Evolutionary conservation across 1,284 basidiomycete genomes (phyloP).

Genomic region (Cerrena zonata): DNA sequence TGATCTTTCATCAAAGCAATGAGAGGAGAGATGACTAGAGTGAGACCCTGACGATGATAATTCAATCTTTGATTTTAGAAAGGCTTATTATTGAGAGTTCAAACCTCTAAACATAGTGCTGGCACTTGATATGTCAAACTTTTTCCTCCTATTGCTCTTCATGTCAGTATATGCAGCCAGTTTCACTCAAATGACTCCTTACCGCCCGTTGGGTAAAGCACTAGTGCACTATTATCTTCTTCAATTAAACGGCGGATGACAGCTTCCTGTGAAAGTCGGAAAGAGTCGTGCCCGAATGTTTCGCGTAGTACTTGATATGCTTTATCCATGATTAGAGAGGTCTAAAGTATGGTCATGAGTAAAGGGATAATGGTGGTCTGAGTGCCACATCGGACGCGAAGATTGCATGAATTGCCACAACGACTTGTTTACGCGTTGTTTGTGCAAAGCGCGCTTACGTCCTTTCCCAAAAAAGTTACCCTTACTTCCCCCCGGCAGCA

Average conservation of each 20-base stretch:
- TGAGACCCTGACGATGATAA: conserved; percentile 40
- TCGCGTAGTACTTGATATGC: conserved; percentile 27
- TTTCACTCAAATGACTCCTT: too few relatives aligned
- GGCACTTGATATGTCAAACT: conserved; percentile 60
- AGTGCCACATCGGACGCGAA: not conserved
- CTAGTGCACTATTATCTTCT: conserved; percentile 36
- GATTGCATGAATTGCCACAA: not conserved
- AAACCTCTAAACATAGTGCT: conserved; percentile 45
- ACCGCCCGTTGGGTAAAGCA: conserved; percentile 37
- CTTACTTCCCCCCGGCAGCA: too few relatives aligned
- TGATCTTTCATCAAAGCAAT: conserved; percentile 92
- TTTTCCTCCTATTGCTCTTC: conserved; percentile 31
- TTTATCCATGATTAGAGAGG: conserved; percentile 24
- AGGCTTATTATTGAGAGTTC: not conserved
- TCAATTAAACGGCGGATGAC: conserved; percentile 34
- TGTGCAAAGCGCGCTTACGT: too few relatives aligned
- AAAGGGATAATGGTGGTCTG: not conserved
- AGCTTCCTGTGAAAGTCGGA: conserved; percentile 36
- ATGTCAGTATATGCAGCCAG: too few relatives aligned
- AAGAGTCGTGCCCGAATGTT: conserved; percentile 31
- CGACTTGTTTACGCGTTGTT: conserved; percentile 7
- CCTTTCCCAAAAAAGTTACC: too few relatives aligned
- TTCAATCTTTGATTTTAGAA: conserved; percentile 20
- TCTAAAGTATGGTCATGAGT: not conserved
- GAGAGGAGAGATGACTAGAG: conserved; percentile 70